Percentiles rank a stretch among this genome's conserved stretches.
Evolutionary conservation across 768 basidiomycete species (phyloP).

Genomic region (Hysterangium stoloniferum): DNA sequence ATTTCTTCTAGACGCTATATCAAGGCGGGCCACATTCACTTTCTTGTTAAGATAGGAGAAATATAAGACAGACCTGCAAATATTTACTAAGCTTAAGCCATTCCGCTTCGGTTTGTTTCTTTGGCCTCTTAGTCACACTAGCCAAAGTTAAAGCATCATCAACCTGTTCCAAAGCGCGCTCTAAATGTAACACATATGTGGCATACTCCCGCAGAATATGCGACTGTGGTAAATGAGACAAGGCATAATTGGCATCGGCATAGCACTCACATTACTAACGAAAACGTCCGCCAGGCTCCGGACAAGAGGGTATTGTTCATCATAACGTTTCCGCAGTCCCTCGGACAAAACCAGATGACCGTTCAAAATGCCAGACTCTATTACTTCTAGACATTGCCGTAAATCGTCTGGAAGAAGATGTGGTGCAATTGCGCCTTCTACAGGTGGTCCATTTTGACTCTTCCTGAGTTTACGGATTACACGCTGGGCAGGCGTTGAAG

Average conservation of each 20-base stretch:
- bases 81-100: constrained; percentile 72
- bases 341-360: constrained; percentile 85
- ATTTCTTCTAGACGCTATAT: constrained; percentile 57
- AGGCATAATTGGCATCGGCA: constrained; percentile 8
- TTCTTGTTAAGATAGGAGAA: too few relatives aligned
- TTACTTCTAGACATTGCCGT: constrained; percentile 75
- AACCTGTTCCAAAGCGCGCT: constrained; percentile 81
- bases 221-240: constrained; percentile 43
- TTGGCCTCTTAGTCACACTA: constrained; percentile 62
- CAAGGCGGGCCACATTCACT: not conserved
- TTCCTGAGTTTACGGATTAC: constrained; percentile 65
- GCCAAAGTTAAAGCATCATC: constrained; percentile 66
- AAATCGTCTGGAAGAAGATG: constrained; percentile 85
- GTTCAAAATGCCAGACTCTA: constrained; percentile 78
- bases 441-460: constrained; percentile 40
- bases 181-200: constrained; percentile 89
- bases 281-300: constrained; percentile 94
- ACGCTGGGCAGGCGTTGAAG: constrained; percentile 25
- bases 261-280: constrained; percentile 70
- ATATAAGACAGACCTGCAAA: constrained; percentile 42
- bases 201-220: constrained; percentile 93
- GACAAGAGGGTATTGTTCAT: constrained; percentile 92
- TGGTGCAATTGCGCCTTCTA: constrained; percentile 51
- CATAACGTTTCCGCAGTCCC: constrained; percentile 82
- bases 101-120: constrained; percentile 72